phyloP scores from a whole-genome alignment of 192 early-diverging fungal species.

The Kappamyces sp. region DNA sequence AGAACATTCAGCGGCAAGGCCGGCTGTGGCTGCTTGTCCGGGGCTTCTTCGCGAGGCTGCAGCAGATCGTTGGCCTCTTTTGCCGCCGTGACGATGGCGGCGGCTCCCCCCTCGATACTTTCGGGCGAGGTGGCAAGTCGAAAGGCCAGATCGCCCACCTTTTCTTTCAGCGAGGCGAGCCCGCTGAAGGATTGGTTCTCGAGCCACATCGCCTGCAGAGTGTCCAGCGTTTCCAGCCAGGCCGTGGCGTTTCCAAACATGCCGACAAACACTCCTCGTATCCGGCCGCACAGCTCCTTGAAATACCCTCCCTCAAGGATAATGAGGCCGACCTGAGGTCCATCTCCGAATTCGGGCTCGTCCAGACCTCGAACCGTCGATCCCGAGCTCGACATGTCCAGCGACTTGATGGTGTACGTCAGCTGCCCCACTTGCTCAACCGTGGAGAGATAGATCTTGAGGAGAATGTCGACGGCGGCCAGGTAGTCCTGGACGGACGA shows the following conservation, averaged over 20 bases:
- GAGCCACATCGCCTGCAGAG: constrained; percentile 50
- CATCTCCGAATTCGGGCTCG: constrained; percentile 48
- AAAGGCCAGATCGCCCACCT: constrained; percentile 33
- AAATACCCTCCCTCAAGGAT: constrained; percentile 52
- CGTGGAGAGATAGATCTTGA: constrained; percentile 39
- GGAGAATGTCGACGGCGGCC: constrained; percentile 35
- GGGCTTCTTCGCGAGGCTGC: too few relatives aligned
- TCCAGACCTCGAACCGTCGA: constrained; percentile 40
- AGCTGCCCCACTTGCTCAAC: constrained; percentile 38
- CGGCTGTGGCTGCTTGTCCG: neutral
- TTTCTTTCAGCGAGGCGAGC: constrained; percentile 25
- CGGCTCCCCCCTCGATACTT: constrained; percentile 26
- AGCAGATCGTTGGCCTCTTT: constrained; percentile 14
- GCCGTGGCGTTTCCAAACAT: constrained; percentile 44
- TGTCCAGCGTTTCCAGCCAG: constrained; percentile 46
- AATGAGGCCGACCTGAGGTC: constrained; percentile 44
- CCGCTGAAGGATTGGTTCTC: constrained; percentile 48
- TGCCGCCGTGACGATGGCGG: constrained; percentile 9
- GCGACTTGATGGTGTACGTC: constrained; percentile 43
- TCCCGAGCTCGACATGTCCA: constrained; percentile 41
- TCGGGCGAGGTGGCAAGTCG: constrained; percentile 30
- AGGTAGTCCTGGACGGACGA: constrained; percentile 45
- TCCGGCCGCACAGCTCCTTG: constrained; percentile 48
- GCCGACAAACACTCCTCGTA: constrained; percentile 48
- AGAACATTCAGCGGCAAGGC: constrained; percentile 25